phyloP scores from a whole-genome alignment of 352 stramenopile species.

The Phytophthora macrochlamydospora region DNA sequence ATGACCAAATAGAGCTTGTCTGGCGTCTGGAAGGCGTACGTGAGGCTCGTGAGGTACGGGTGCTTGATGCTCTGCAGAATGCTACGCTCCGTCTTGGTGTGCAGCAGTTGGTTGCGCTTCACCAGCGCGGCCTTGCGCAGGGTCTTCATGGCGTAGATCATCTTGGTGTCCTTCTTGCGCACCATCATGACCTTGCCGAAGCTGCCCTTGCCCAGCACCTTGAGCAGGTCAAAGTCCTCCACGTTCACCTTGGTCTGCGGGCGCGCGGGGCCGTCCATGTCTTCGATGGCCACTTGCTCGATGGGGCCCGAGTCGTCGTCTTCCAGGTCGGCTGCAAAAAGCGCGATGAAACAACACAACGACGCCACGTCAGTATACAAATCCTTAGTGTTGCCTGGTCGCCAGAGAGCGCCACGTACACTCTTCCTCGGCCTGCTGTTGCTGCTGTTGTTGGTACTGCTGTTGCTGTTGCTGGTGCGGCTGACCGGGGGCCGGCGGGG shows the following conservation, averaged over 20 bases:
- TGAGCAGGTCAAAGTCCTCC: constrained; percentile 93
- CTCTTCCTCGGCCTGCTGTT: constrained; percentile 53
- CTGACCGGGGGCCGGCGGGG: constrained; percentile 35
- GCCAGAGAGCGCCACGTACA: constrained; percentile 44
- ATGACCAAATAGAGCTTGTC: constrained; percentile 95
- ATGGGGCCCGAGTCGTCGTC: constrained; percentile 83
- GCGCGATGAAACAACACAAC: constrained; percentile 12
- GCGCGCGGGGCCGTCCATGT: constrained; percentile 68
- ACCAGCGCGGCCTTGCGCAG: constrained; percentile 93
- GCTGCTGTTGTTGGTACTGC: constrained; percentile 29
- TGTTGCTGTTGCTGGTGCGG: constrained; percentile 23
- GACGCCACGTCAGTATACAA: constrained; percentile 11
- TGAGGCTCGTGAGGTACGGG: constrained; percentile 89
- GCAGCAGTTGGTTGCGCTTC: constrained; percentile 93
- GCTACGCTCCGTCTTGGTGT: constrained; percentile 94
- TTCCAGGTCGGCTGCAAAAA: constrained; percentile 63
- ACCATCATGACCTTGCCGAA: constrained; percentile 98
- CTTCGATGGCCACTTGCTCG: constrained; percentile 84
- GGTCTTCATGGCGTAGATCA: constrained; percentile 97
- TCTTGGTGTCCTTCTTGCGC: constrained; percentile 92
- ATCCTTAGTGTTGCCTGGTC: constrained; percentile 6
- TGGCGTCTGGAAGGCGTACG: constrained; percentile 90
- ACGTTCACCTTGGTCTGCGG: constrained; percentile 87
- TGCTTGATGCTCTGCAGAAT: constrained; percentile 94
- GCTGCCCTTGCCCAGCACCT: constrained; percentile 94